Evolutionary conservation across 169 alveolate species (phyloP).

Genomic region (Plasmodium reichenowi): DNA sequence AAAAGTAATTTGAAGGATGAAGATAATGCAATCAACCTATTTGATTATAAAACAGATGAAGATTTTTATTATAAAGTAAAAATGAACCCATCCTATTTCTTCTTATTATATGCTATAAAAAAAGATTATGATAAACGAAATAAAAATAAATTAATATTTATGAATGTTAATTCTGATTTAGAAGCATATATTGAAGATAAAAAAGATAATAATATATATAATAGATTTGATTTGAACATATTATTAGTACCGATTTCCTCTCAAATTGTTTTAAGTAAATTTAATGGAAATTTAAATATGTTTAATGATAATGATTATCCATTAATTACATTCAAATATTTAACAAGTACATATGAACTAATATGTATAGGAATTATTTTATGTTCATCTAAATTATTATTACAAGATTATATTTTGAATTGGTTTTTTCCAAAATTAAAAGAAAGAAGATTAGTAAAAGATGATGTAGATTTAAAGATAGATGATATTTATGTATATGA

Average conservation of each 20-base stretch:
- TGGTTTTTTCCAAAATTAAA: constrained; percentile 86
- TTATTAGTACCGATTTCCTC: constrained; percentile 42
- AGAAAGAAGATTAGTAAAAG: constrained; percentile 62
- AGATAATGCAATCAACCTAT: not conserved
- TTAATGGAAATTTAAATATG: constrained; percentile 44
- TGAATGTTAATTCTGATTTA: constrained; percentile 57
- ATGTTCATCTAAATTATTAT: constrained; percentile 83
- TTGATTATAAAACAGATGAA: constrained; percentile 45
- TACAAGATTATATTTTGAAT: constrained; percentile 82
- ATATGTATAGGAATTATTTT: constrained; percentile 81
- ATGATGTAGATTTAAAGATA: constrained; percentile 31
- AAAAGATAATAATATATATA: constrained; percentile 16
- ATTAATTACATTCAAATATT: constrained; percentile 37
- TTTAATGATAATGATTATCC: constrained; percentile 72
- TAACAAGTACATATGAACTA: constrained; percentile 41
- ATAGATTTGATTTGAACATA: constrained; percentile 27
- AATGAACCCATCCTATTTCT: constrained; percentile 52
- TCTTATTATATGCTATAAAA: constrained; percentile 60
- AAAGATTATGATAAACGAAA: constrained; percentile 64
- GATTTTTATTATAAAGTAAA: constrained; percentile 61
- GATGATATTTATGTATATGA: constrained; percentile 73
- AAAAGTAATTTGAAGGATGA: constrained; percentile 5
- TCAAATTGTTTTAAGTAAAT: constrained; percentile 28
- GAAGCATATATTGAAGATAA: constrained; percentile 69
- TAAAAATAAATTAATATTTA: constrained; percentile 59